Percentiles rank a stretch among this genome's conserved stretches.
Conservation (phyloP, 495 filamentous ascomycete genomes). For the Aspergillus bertholletiae region DNA sequence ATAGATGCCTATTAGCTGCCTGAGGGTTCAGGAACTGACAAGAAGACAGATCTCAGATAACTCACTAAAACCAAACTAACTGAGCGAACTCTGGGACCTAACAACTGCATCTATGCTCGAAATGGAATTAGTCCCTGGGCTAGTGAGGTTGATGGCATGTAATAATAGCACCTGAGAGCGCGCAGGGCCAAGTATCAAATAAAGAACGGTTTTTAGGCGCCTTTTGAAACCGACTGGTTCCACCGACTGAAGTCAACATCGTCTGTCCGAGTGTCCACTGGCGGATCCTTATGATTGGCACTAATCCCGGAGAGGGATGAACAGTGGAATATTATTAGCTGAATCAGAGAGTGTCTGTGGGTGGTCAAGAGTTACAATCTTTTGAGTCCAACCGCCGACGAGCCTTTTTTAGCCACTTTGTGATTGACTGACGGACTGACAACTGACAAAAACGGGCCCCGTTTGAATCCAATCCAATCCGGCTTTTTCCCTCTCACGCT, state of each 20-base stretch:
- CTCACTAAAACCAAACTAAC: too few relatives aligned
- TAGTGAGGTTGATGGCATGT: not conserved
- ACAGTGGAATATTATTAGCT: constrained; percentile 2
- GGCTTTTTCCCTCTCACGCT: not conserved
- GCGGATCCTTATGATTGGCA: constrained; percentile 10
- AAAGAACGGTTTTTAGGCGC: constrained; percentile 10
- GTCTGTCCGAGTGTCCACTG: not conserved
- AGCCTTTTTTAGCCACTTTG: not conserved
- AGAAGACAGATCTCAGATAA: too few relatives aligned
- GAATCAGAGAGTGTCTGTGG: not conserved
- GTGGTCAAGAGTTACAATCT: too few relatives aligned
- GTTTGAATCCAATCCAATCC: not conserved
- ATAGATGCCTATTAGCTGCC: not conserved
- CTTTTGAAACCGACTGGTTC: constrained; percentile 18
- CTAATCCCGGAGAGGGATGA: not conserved
- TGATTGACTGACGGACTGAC: constrained; percentile 2
- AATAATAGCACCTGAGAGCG: not conserved
- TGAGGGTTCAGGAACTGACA: not conserved
- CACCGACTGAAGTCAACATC: constrained; percentile 6
- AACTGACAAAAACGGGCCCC: constrained; percentile 1
- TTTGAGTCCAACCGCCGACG: not conserved
- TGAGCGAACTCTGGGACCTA: not conserved
- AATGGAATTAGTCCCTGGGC: not conserved
- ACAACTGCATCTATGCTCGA: not conserved
- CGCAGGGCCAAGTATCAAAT: not conserved